Evolutionary conservation across 371 early-diverging fungal species (phyloP), one percentile per base, ranked within the genome.

Genomic region (Blakeslea trispora): DNA sequence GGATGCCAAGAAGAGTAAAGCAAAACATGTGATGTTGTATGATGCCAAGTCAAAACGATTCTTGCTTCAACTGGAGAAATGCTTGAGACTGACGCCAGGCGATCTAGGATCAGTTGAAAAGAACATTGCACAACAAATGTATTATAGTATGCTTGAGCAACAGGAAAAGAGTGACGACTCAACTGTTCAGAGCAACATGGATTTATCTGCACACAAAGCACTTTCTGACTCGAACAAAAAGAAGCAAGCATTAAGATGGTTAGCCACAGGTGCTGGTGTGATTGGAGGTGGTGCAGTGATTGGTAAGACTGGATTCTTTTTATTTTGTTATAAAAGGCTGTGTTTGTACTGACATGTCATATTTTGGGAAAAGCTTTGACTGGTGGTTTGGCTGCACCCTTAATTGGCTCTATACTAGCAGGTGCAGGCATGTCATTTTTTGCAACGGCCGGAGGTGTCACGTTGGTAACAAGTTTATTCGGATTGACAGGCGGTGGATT

Each of bases 361-460:
- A n/a, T 17, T 31, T 7, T 13, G 28, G 13, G 17, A 45, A 45
- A 50, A 75, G 77, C 78, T 4, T 55, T 88, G 49, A 86, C 88
- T 0, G 88, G 88, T 19, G 88, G 88, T 21, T 55, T 88, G 41
- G 88, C 88, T 4, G 86, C 88, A 13, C 88, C 88, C 5, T 50
- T 86, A 24, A 71, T 88, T 21, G 85, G 82, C 6, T 82, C 82
- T 34, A 61, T 83, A 0, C 63, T 86, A 21, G 81, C 71, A 11
- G 82, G 83, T 6, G 64, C 82, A 9, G 85, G 85, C 15, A 78
- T 84, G 8, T 66, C 81, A 5, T 72, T 88, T 32, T 79, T 84
- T 49, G 81, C 86, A 1, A 81, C 85, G 9, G 83, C 88, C 2
- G 76, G 77, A 22, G 86, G 84, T 34, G 74, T 86, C 14, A 83